Conservation (phyloP, 306 rosid genomes). For the Pyrus betulifolia region DNA sequence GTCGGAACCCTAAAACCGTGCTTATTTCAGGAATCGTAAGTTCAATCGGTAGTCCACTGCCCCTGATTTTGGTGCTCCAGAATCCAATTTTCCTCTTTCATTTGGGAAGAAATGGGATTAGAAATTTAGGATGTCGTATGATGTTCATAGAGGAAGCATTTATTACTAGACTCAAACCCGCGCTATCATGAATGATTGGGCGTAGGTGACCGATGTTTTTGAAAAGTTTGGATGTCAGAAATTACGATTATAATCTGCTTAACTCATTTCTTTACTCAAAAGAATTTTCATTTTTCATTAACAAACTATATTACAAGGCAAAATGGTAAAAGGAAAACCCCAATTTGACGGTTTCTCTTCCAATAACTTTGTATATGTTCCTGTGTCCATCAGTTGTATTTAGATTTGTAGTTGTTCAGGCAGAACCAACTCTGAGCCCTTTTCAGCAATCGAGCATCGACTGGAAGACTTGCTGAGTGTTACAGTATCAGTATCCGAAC, state of each 20-base stretch:
- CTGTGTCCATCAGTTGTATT: neutral
- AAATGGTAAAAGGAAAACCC: neutral
- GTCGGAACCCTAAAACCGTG: neutral
- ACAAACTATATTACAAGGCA: neutral
- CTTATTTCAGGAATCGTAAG: neutral
- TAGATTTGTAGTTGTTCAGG: neutral
- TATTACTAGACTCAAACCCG: no score
- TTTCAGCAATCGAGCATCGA: no score
- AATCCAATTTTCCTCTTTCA: no score
- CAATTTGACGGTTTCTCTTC: neutral
- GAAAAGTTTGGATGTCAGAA: no score
- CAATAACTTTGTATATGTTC: neutral
- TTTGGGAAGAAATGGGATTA: no score
- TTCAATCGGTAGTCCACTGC: neutral
- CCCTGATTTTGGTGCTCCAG: no score
- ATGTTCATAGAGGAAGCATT: no score
- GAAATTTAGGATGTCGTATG: no score
- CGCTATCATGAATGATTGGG: no score
- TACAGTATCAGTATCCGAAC: conserved; percentile 22
- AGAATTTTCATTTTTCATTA: neutral
- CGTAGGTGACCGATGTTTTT: no score
- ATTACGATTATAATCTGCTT: neutral
- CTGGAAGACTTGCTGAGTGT: no score
- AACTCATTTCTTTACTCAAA: neutral
- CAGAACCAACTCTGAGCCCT: no score